phyloP scores from a whole-genome alignment of 495 filamentous ascomycete species.

The Talaromyces liani region DNA sequence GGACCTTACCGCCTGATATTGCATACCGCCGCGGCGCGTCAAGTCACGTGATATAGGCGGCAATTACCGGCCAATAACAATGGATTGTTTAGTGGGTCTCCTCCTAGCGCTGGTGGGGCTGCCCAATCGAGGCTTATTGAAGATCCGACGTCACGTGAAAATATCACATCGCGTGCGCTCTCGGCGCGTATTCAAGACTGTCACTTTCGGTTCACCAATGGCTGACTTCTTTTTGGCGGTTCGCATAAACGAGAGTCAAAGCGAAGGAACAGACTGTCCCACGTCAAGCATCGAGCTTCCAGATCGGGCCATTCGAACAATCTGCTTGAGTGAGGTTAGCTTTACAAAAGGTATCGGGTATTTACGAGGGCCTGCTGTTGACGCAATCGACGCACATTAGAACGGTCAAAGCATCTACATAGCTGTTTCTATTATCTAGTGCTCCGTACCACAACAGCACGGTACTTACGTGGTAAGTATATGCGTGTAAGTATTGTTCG shows the following conservation, averaged over 20 bases:
- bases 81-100: neutral
- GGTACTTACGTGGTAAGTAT: neutral
- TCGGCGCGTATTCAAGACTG: neutral
- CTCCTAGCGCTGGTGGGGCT: neutral
- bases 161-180: neutral
- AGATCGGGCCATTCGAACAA: too few relatives aligned
- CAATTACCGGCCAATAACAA: neutral
- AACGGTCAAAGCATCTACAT: too few relatives aligned
- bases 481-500: neutral
- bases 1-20: constrained; percentile 3
- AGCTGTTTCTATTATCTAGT: too few relatives aligned
- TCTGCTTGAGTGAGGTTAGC: too few relatives aligned
- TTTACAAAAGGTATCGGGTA: too few relatives aligned
- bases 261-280: too few relatives aligned
- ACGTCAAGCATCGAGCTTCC: too few relatives aligned
- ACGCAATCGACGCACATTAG: too few relatives aligned
- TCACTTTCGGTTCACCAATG: neutral
- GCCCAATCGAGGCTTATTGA: neutral
- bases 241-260: neutral
- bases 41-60: neutral
- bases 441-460: too few relatives aligned
- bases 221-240: neutral
- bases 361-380: too few relatives aligned
- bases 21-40: neutral
- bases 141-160: neutral